These are phyloP conservation scores for Penicillium sp. DNA, from an alignment of 2,329 filamentous ascomycete genomes.

Conservation along the genomic window DNA sequence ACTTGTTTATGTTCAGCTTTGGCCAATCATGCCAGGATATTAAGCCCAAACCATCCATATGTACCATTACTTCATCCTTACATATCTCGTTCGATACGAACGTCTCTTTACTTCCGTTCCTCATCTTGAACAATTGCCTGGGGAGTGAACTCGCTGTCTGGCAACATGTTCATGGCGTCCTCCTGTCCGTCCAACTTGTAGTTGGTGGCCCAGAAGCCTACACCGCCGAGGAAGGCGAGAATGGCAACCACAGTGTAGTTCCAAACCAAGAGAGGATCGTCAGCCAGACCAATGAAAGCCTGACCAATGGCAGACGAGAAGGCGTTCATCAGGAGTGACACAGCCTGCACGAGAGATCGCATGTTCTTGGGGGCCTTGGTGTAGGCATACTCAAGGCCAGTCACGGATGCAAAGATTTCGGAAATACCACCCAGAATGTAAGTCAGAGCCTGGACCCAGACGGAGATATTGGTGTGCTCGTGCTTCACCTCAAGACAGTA, in stretches of 20 bases:
- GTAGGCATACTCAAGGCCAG: slow-evolving; percentile 72
- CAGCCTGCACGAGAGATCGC: slow-evolving; percentile 69
- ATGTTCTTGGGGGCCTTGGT: slow-evolving; percentile 77
- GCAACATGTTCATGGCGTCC: slow-evolving; percentile 60
- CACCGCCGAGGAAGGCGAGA: slow-evolving; percentile 61
- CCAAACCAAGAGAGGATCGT: slow-evolving; percentile 67
- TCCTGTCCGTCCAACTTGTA: slow-evolving; percentile 64
- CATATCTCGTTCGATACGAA: neutral
- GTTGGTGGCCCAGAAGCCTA: slow-evolving; percentile 68
- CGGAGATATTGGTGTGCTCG: slow-evolving; percentile 60
- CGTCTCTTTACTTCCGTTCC: slow-evolving; percentile 8
- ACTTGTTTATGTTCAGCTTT: neutral
- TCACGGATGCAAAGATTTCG: slow-evolving; percentile 59
- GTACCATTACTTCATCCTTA: slow-evolving; percentile 1
- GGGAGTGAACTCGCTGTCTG: slow-evolving; percentile 20
- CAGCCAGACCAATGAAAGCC: slow-evolving; percentile 61
- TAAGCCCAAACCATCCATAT: neutral
- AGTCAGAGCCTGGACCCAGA: slow-evolving; percentile 54
- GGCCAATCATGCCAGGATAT: neutral
- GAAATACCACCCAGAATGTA: slow-evolving; percentile 56
- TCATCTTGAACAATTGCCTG: slow-evolving; percentile 7
- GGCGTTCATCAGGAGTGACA: slow-evolving; percentile 70
- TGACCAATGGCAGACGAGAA: slow-evolving; percentile 69
- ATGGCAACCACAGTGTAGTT: slow-evolving; percentile 66
- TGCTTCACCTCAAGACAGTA: slow-evolving; percentile 47